phyloP scores from a whole-genome alignment of 805 yeast species.

The Yarrowia yakushimensis region DNA sequence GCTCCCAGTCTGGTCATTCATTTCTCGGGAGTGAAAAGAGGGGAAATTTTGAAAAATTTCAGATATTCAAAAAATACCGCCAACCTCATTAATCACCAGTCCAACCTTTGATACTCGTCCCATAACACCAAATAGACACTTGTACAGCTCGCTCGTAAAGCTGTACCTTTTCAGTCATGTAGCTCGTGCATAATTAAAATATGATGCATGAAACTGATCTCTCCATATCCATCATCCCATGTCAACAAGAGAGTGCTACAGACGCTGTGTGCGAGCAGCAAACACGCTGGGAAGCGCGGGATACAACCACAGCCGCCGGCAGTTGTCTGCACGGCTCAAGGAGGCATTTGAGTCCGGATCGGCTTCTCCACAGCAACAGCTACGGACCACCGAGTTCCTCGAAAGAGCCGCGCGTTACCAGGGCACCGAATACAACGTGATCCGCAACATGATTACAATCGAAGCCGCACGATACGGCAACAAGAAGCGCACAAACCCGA shows the following conservation, averaged over 20 bases:
- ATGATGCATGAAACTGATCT: neutral
- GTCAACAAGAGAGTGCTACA: neutral
- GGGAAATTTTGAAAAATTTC: neutral
- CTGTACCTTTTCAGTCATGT: no score
- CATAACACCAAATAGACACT: no score
- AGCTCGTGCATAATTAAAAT: neutral
- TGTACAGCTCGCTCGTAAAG: no score
- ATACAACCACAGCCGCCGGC: neutral
- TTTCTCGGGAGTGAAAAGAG: neutral
- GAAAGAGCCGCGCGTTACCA: conserved; percentile 4
- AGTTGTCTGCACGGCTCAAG: neutral
- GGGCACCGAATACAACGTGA: neutral
- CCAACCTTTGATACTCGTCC: no score
- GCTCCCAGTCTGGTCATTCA: no score
- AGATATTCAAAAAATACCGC: no score
- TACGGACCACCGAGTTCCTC: neutral
- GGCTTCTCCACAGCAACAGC: neutral
- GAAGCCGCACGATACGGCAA: neutral
- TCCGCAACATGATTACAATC: neutral
- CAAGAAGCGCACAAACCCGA: neutral
- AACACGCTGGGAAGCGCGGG: neutral
- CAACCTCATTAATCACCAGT: no score
- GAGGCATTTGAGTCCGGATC: neutral
- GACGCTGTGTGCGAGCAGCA: conserved; percentile 4
- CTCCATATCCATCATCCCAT: neutral